Evolutionary conservation across 768 basidiomycete species (phyloP).

Genomic region (Hebeloma cylindrosporum): DNA sequence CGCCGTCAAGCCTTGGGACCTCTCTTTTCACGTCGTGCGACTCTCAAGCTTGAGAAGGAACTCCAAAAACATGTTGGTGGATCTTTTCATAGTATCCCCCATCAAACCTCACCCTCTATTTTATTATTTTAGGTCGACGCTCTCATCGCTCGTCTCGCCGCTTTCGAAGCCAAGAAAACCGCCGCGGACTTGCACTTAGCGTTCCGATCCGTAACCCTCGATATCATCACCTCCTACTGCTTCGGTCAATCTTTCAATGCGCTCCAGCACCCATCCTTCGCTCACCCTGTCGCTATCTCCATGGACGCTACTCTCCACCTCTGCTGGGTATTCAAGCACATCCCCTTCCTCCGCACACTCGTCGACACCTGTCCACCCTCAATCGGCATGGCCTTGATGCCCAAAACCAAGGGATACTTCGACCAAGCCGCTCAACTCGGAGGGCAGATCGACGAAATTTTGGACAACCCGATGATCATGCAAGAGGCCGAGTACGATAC

Average conservation of each 20-base stretch:
- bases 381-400: slow-evolving; percentile 14
- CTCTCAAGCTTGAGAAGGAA: slow-evolving; percentile 28
- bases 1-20: slow-evolving; percentile 30
- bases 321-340: slow-evolving; percentile 19
- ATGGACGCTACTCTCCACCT: slow-evolving; percentile 16
- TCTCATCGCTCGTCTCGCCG: slow-evolving; percentile 17
- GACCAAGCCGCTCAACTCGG: slow-evolving; percentile 16
- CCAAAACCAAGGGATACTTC: slow-evolving; percentile 16
- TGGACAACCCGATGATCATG: slow-evolving; percentile 26
- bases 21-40: slow-evolving; percentile 35
- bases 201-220: slow-evolving; percentile 27
- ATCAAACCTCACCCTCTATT: background rate
- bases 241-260: slow-evolving; percentile 28
- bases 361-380: slow-evolving; percentile 19
- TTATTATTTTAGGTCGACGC: slow-evolving; percentile 23
- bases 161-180: slow-evolving; percentile 1
- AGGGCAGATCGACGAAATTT: slow-evolving; percentile 26
- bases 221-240: slow-evolving; percentile 34
- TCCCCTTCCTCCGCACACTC: slow-evolving; percentile 20
- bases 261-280: slow-evolving; percentile 24
- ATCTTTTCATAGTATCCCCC: background rate
- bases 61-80: slow-evolving; percentile 28
- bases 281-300: slow-evolving; percentile 24
- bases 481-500: slow-evolving; percentile 31
- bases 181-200: slow-evolving; percentile 26